Percentiles rank a stretch among this genome's conserved stretches.
Conservation (phyloP, 495 filamentous ascomycete species). For the Penicillium simplicissimum region DNA sequence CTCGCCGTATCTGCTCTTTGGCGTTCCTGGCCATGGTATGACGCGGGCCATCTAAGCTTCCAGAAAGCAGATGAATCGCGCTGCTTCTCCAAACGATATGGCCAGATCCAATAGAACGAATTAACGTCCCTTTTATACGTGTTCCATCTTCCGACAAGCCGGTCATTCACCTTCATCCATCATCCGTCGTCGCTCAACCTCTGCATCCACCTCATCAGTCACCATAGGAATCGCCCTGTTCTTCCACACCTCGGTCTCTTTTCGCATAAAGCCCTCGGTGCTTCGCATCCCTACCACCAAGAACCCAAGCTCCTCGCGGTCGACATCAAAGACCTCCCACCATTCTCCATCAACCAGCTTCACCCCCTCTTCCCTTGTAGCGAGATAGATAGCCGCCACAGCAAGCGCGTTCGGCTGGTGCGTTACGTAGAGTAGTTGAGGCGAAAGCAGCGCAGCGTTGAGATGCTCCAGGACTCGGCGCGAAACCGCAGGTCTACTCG, state of each 20-base stretch:
- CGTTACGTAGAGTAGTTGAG: constrained; percentile 87
- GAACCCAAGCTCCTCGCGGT: constrained; percentile 92
- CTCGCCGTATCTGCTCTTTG: background rate
- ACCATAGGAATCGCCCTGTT: constrained; percentile 41
- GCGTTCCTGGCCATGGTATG: background rate
- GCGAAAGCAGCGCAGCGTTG: constrained; percentile 79
- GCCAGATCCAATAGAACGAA: background rate
- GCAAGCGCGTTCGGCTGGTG: constrained; percentile 86
- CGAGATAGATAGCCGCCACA: constrained; percentile 84
- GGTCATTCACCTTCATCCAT: constrained; percentile 52
- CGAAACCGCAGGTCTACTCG: constrained; percentile 51
- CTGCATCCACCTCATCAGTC: constrained; percentile 58
- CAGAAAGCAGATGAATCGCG: background rate
- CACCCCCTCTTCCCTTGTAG: constrained; percentile 73
- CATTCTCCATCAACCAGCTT: constrained; percentile 81
- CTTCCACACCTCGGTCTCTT: constrained; percentile 53
- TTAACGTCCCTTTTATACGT: constrained; percentile 3
- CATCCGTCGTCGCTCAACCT: constrained; percentile 60
- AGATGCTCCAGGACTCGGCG: constrained; percentile 70
- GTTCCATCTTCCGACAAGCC: background rate
- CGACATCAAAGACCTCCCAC: constrained; percentile 99
- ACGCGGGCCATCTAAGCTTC: background rate
- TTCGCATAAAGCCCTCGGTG: constrained; percentile 66
- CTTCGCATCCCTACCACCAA: constrained; percentile 85
- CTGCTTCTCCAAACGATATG: background rate